Evolutionary conservation across 441 rosid genomes (phyloP), one percentile per base, ranked within the genome.

Genomic region (Melastoma candidum): DNA sequence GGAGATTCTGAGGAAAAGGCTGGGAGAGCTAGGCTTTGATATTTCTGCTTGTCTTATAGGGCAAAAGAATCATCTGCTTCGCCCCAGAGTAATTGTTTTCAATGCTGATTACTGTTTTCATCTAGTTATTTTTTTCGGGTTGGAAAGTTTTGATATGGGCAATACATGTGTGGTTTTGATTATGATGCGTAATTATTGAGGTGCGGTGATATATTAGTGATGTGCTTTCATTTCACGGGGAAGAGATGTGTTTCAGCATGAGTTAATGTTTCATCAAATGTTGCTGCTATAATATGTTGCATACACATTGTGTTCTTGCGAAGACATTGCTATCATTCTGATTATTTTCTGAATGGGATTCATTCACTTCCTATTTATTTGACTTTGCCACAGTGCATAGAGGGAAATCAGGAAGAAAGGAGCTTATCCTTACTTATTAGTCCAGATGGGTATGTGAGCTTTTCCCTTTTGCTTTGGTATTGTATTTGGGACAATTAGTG

Each of bases 341-440:
- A 3, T 29, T 3, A 7, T 3, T 3, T 3, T 3, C 36, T 29
- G 36, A 29, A 29, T 7, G 36, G 36, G 36, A 7, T 29, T 29
- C 36, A 7, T 29, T 29, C 36, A 26, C 10, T 46, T 11, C n/a
- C 46, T 26, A 7, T n/a, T 46, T 3, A 32, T 17, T 52, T 68
- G 59, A 44, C 68, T 69, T 44, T 47, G 49, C 72, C 53, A 62
- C 64, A 93, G 98, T 93, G 98, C 74, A 71, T 76, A 51, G 97
- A 97, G 51, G 98, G 98, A 46, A 74, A 58, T 32, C 71, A 86
- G 26, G 53, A 22, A 58, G 98, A 93, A 64, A 71, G 75, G 63
- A 78, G 95, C 73, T 76, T 93, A 56, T 76, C 90, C 68, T 70
- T 93, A 61, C 71, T 43, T 53, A 71, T 93, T 58, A 53, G 61